Conservation (phyloP, 2,329 filamentous ascomycete genomes). For the Metarhizium humberi region DNA sequence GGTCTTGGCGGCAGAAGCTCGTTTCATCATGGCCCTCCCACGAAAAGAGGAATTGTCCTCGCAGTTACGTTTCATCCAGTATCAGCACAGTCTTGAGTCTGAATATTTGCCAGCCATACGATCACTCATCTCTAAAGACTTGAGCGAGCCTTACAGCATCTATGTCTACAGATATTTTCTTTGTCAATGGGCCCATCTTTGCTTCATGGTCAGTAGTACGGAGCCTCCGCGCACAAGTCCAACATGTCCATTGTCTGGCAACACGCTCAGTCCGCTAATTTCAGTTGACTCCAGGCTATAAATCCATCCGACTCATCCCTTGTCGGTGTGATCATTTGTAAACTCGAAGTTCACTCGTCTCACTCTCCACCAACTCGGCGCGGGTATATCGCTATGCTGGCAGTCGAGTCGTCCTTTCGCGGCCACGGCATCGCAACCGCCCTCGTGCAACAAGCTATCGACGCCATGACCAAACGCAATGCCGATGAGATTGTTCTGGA, state of each 20-base stretch:
- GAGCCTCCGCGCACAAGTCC: background rate
- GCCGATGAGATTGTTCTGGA: conserved; percentile 95
- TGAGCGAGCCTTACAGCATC: conserved; percentile 97
- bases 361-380: conserved; percentile 66
- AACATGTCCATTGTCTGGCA: background rate
- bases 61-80: conserved; percentile 51
- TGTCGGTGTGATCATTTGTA: conserved; percentile 87
- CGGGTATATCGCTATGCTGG: conserved; percentile 97
- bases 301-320: conserved; percentile 54
- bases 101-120: conserved; percentile 77
- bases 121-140: conserved; percentile 85
- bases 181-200: conserved; percentile 96
- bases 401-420: conserved; percentile 71
- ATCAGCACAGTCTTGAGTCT: conserved; percentile 50
- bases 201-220: conserved; percentile 65
- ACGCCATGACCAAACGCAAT: conserved; percentile 73
- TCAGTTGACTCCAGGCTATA: conserved; percentile 36
- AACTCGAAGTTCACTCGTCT: conserved; percentile 81
- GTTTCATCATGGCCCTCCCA: conserved; percentile 22
- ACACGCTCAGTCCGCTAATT: background rate
- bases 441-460: conserved; percentile 82
- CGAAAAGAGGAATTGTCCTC: conserved; percentile 27
- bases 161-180: conserved; percentile 98
- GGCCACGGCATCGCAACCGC: conserved; percentile 82
- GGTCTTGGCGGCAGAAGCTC: background rate